Conservation (phyloP, 176 grass and related monocot genomes). For the Pharus latifolius region DNA sequence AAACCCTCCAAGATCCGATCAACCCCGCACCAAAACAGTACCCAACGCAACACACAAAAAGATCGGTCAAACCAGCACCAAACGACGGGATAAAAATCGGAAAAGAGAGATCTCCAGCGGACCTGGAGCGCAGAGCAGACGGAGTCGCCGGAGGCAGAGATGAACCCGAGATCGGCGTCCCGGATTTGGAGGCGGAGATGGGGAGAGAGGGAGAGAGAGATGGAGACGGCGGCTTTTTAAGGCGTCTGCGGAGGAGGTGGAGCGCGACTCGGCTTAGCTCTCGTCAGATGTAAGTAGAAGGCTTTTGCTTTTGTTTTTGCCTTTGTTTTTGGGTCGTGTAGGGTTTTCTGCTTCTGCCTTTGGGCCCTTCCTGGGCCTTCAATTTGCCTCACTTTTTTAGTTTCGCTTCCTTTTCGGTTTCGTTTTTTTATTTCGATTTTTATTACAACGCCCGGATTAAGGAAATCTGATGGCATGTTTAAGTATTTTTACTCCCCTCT, state of each 20-base stretch:
- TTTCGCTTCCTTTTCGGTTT: too few species aligned
- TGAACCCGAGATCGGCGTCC: constrained; percentile 42
- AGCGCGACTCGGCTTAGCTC: constrained; percentile 24
- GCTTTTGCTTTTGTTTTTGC: not conserved
- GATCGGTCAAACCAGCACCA: not conserved
- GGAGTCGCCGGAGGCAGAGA: not conserved
- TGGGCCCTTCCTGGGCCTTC: too few species aligned
- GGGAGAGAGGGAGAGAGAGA: not conserved
- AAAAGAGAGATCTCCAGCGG: not conserved
- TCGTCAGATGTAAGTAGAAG: too few species aligned
- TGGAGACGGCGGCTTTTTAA: constrained; percentile 22
- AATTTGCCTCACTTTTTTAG: too few species aligned
- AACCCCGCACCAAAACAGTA: not conserved
- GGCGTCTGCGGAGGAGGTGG: constrained; percentile 33
- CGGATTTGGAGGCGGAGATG: constrained; percentile 12
- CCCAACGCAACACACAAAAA: not conserved
- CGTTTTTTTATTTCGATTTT: too few species aligned
- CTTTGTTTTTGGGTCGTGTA: too few species aligned
- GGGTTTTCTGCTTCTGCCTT: too few species aligned
- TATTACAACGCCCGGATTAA: too few species aligned
- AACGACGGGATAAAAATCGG: not conserved
- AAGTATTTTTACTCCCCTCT: too few species aligned
- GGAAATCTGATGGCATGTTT: too few species aligned
- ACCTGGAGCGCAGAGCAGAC: not conserved
- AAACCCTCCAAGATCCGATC: not conserved